phyloP scores from a whole-genome alignment of 371 early-diverging fungal species.

The Thermomucor indicae-seudaticae region DNA sequence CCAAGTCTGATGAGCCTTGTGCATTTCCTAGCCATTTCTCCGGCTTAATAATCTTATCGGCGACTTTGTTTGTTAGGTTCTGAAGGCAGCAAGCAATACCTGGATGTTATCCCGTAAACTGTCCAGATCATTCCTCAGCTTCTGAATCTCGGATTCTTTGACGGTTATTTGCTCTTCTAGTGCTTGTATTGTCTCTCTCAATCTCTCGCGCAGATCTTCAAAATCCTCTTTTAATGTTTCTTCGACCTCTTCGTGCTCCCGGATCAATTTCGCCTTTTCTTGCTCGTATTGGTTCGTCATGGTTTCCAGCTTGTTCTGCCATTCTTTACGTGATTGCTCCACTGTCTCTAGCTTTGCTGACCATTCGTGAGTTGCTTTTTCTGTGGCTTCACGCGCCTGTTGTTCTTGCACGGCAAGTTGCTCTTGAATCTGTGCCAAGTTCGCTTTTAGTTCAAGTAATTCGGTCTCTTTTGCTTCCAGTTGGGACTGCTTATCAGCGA shows the following conservation, averaged over 20 bases:
- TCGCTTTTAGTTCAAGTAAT: no score
- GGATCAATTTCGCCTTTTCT: slow-evolving; percentile 1
- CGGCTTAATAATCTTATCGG: no score
- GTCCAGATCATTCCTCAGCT: slow-evolving; percentile 14
- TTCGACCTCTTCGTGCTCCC: background rate
- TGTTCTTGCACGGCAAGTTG: slow-evolving; percentile 2
- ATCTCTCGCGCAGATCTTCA: slow-evolving; percentile 14
- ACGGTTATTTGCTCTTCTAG: slow-evolving; percentile 3
- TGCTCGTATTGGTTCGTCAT: background rate
- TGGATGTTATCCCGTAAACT: slow-evolving; percentile 17
- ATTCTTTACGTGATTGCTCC: slow-evolving; percentile 4
- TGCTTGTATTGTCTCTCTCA: slow-evolving; percentile 6
- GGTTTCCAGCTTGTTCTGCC: background rate
- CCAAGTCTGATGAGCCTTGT: slow-evolving; percentile 14
- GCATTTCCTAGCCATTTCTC: slow-evolving; percentile 7
- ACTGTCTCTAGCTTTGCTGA: background rate
- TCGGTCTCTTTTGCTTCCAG: slow-evolving; percentile 3
- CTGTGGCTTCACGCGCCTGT: background rate
- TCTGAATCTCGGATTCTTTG: slow-evolving; percentile 11
- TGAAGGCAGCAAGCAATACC: background rate
- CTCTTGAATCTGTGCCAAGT: no score
- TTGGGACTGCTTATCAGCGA: slow-evolving; percentile 5
- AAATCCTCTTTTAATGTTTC: slow-evolving; percentile 7
- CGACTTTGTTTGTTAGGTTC: background rate
- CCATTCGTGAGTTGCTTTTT: background rate